Conservation (phyloP, 23 red algal species). For the Gracilaria vermiculophylla region DNA sequence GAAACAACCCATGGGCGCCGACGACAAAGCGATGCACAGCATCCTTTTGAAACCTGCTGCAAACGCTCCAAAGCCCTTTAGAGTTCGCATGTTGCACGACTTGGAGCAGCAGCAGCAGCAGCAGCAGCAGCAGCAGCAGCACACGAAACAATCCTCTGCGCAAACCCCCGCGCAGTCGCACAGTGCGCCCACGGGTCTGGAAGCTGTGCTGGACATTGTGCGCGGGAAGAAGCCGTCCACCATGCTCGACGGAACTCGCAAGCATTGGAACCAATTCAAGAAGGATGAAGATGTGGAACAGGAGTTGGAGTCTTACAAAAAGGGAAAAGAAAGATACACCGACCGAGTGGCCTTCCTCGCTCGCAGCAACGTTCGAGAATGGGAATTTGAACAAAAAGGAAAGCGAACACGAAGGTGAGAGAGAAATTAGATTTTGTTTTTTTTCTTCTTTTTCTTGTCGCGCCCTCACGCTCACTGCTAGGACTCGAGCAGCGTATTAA, state of each 20-base stretch:
- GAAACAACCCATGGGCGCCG: not conserved
- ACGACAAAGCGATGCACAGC: not conserved
- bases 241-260: constrained; percentile 25
- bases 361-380: constrained; percentile 36
- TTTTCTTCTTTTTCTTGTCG: not conserved
- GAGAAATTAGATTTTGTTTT: not conserved
- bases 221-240: constrained; percentile 17
- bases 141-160: not conserved
- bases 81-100: constrained; percentile 19
- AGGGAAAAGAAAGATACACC: constrained; percentile 64
- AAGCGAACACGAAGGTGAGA: constrained; percentile 22
- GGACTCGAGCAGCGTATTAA: constrained; percentile 14
- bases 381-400: constrained; percentile 39
- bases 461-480: not conserved
- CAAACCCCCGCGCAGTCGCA: not conserved
- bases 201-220: constrained; percentile 19
- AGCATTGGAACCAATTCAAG: constrained; percentile 49
- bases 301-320: constrained; percentile 62
- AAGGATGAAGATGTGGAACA: constrained; percentile 33
- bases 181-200: not conserved
- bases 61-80: not conserved
- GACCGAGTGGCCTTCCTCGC: constrained; percentile 52
- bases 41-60: not conserved
- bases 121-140: too few relatives aligned
- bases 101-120: constrained; percentile 3